A percentile compares a stretch with the other conserved stretches of the same genome.
Conservation (phyloP, 2,329 filamentous ascomycete genomes). For the Colletotrichum sansevieriae region DNA sequence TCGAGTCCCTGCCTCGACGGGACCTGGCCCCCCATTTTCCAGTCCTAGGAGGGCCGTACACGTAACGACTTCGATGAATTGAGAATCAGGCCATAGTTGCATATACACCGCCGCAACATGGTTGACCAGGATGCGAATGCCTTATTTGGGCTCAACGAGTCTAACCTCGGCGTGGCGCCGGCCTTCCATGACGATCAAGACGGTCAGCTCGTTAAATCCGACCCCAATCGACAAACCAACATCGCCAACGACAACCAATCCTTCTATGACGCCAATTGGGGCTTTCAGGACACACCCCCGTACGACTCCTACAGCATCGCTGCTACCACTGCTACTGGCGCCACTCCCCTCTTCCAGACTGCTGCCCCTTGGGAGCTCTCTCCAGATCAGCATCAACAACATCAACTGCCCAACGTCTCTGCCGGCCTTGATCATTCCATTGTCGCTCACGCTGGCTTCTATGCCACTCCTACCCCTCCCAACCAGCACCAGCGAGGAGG, state of each 20-base stretch:
- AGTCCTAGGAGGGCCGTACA: constrained; percentile 18
- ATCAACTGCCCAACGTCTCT: constrained; percentile 47
- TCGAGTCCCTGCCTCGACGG: constrained; percentile 29
- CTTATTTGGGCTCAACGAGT: constrained; percentile 61
- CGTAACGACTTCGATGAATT: constrained; percentile 36
- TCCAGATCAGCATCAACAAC: constrained; percentile 50
- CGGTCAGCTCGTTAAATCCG: constrained; percentile 42
- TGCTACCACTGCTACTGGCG: constrained; percentile 51
- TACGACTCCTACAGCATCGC: constrained; percentile 59
- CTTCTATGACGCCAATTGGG: constrained; percentile 58
- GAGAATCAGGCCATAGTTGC: constrained; percentile 44
- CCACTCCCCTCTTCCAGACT: constrained; percentile 49
- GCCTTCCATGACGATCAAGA: constrained; percentile 51
- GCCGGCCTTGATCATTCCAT: constrained; percentile 51
- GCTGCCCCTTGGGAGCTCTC: constrained; percentile 52
- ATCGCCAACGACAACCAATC: constrained; percentile 45
- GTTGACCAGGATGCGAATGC: constrained; percentile 56
- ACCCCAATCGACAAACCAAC: constrained; percentile 40
- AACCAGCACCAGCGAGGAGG: constrained; percentile 44
- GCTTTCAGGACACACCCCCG: constrained; percentile 62
- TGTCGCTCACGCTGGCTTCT: constrained; percentile 53
- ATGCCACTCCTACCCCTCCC: constrained; percentile 48
- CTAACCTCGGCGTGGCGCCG: constrained; percentile 48
- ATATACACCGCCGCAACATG: constrained; percentile 48
- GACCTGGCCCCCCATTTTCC: constrained; percentile 20